phyloP scores from a whole-genome alignment of 2,329 filamentous ascomycete species.

The Seiridium unicorne region DNA sequence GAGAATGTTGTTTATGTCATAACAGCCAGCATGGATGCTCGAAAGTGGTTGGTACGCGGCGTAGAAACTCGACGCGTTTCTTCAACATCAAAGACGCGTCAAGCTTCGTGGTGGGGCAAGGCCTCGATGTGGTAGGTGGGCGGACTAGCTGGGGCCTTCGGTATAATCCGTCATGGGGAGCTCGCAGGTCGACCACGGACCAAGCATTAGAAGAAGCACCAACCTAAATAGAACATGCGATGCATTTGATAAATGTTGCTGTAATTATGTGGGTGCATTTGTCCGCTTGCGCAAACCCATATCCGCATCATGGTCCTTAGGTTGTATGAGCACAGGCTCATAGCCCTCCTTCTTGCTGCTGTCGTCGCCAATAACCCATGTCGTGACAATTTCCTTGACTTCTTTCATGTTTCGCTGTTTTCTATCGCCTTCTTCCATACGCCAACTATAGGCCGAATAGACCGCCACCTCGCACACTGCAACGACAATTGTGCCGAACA shows the following conservation, averaged over 20 bases:
- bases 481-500: conserved; percentile 68
- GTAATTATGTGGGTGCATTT: neutral
- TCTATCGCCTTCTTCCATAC: conserved; percentile 66
- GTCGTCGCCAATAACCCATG: conserved; percentile 61
- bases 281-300: conserved; percentile 2
- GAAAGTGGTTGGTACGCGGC: no score
- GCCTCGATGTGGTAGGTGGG: neutral
- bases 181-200: no score
- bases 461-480: conserved; percentile 76
- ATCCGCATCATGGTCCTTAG: conserved; percentile 8
- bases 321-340: conserved; percentile 8
- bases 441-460: conserved; percentile 72
- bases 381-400: conserved; percentile 67
- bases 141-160: neutral
- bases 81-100: neutral
- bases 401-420: conserved; percentile 61
- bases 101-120: neutral
- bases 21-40: neutral
- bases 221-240: no score
- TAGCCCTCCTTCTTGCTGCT: conserved; percentile 23
- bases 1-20: neutral
- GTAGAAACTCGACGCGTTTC: neutral
- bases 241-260: no score
- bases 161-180: no score
- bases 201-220: no score